phyloP scores from a whole-genome alignment of 2,329 filamentous ascomycete species.

The Colletotrichum destructivum region DNA sequence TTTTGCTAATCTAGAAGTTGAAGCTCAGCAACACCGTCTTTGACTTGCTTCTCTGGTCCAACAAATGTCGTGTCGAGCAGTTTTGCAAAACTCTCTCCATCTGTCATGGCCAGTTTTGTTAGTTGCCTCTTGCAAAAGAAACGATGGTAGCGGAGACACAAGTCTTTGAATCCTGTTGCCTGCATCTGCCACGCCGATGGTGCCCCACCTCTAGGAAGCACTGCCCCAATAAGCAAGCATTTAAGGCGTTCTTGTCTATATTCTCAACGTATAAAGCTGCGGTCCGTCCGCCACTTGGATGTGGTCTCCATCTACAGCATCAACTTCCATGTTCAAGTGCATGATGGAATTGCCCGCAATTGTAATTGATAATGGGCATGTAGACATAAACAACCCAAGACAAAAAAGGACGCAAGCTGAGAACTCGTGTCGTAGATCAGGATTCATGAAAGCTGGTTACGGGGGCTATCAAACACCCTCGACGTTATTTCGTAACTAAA shows the following conservation, averaged over 20 bases:
- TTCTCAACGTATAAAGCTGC: not conserved
- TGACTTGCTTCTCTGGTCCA: not conserved
- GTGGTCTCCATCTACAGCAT: not conserved
- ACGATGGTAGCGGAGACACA: not conserved
- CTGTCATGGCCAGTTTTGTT: not conserved
- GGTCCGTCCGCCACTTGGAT: not conserved
- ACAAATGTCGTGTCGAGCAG: too few species aligned
- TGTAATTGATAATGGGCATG: not conserved
- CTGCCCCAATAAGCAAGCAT: not conserved
- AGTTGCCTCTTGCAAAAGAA: not conserved
- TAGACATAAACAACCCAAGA: not conserved
- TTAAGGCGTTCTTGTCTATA: not conserved
- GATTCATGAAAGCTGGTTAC: conserved; percentile 22
- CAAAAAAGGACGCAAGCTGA: not conserved
- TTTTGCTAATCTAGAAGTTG: too few species aligned
- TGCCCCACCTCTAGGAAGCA: not conserved
- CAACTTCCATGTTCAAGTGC: not conserved
- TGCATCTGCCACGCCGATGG: not conserved
- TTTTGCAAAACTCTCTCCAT: too few species aligned
- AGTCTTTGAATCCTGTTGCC: not conserved
- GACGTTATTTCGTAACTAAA: conserved; percentile 18
- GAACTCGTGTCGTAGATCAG: not conserved
- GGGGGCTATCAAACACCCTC: conserved; percentile 10
- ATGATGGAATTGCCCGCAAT: not conserved
- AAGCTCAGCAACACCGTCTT: too few species aligned